Base-by-base conservation (phyloP, 208 protist species). In the Crithidia brevicula region DNA sequence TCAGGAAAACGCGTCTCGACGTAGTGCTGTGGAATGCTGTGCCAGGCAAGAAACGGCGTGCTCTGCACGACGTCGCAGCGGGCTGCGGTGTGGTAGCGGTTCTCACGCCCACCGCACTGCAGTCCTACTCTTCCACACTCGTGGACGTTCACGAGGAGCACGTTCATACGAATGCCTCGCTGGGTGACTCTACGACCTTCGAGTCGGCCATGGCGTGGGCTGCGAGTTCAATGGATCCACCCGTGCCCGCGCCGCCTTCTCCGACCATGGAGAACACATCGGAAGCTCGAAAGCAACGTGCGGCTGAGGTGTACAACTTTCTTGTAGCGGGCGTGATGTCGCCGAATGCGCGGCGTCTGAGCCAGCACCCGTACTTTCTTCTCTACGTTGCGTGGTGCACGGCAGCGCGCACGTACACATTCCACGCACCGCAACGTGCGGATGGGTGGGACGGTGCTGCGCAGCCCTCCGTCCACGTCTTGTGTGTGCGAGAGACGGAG, bases 401-500 rank as follows among this genome's bases (percentile, higher is more conserved):
- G 15, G 22, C 36, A 6, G 5, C 57, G 1, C 57, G 57, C 57
- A 63, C 13, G 23, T 27, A 28, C 18, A 10, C 27, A 25, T 30
- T 40, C 7, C 7, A 36, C 28, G n/a, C 42, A 3, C n/a, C 23
- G 30, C 10, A 1, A 4, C 28, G 20, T 25, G n/a, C 30, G 16
- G 10, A 7, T 40, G 52, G n/a, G n/a, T n/a, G n/a, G 1, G 15
- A 1, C 16, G 33, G 20, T 25, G 20, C 20, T 30, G 56, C 9
- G 6, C 47, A 60, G 25, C 8, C 45, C 2, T 4, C 23, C 8
- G 22, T 67, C 27, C 33, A 33, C 23, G n/a, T 64, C 20, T 38
- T 75, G n/a, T 75, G 69, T 27, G 9, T 68, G 43, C 36, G 50
- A 0, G 46, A 23, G 2, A 67, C 9, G 31, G 69, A 75, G 30